Evolutionary conservation across 1,139 yeast genomes (phyloP).

Genomic region (Kurtzmaniella quercitrusa): DNA sequence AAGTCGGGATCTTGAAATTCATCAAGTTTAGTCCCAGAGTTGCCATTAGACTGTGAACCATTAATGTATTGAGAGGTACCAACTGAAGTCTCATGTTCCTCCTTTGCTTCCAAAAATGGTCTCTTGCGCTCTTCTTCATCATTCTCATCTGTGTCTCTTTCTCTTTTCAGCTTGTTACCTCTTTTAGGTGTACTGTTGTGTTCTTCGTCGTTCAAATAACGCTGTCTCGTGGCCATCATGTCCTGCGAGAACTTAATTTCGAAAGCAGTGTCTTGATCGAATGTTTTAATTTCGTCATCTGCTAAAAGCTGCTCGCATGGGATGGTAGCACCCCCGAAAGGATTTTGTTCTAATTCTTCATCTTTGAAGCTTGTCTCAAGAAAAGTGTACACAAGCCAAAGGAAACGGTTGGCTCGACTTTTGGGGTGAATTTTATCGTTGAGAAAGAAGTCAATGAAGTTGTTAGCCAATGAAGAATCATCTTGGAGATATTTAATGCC

Average conservation of each 20-base stretch:
- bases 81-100: neutral
- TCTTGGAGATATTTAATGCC: constrained; percentile 35
- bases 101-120: neutral
- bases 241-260: constrained; percentile 70
- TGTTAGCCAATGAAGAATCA: constrained; percentile 17
- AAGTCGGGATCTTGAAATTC: neutral
- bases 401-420: constrained; percentile 65
- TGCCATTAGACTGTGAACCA: neutral
- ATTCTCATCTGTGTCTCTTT: constrained; percentile 18
- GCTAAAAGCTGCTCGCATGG: constrained; percentile 46
- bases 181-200: constrained; percentile 31
- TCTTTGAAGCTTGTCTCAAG: constrained; percentile 64
- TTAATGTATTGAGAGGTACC: neutral
- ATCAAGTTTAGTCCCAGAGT: neutral
- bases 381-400: constrained; percentile 82
- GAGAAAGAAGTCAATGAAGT: constrained; percentile 65
- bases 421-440: constrained; percentile 49
- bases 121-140: constrained; percentile 10
- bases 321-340: constrained; percentile 51
- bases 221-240: constrained; percentile 61
- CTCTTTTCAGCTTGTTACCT: constrained; percentile 30
- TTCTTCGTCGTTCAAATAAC: constrained; percentile 50
- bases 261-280: constrained; percentile 66
- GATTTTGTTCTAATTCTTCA: constrained; percentile 53
- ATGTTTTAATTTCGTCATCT: constrained; percentile 33